These are phyloP conservation scores for Cucumis hystrix DNA, from an alignment of 306 rosid species.

Conservation along the genomic window DNA sequence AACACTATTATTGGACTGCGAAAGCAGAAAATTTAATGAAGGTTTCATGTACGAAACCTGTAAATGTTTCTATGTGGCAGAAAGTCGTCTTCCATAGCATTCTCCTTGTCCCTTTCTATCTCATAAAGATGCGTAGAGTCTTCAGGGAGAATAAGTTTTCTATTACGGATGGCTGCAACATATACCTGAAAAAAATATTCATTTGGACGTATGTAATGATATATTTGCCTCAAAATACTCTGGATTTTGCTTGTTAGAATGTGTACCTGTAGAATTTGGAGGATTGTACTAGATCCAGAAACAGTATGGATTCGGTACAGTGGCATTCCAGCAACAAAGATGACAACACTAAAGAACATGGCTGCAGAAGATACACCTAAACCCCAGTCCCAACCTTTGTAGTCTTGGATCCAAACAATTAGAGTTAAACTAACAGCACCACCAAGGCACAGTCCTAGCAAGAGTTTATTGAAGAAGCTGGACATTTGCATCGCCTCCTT, in stretches of 20 bases:
- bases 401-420: slow-evolving; percentile 59
- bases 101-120: slow-evolving; percentile 51
- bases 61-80: slow-evolving; percentile 53
- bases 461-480: slow-evolving; percentile 52
- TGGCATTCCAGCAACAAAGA: slow-evolving; percentile 58
- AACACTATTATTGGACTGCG: background rate
- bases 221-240: background rate
- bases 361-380: slow-evolving; percentile 51
- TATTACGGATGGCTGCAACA: slow-evolving; percentile 67
- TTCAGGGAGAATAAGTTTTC: slow-evolving; percentile 59
- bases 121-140: slow-evolving; percentile 56
- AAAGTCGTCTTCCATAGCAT: slow-evolving; percentile 39
- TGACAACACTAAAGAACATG: slow-evolving; percentile 24
- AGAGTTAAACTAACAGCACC: slow-evolving; percentile 58
- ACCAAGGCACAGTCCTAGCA: slow-evolving; percentile 55
- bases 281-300: slow-evolving; percentile 39
- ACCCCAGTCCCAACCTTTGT: slow-evolving; percentile 89
- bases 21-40: background rate
- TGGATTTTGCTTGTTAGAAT: background rate
- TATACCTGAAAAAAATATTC: slow-evolving; percentile 40
- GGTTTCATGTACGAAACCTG: slow-evolving; percentile 23
- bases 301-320: slow-evolving; percentile 45
- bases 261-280: slow-evolving; percentile 55
- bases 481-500: slow-evolving; percentile 62
- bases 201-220: background rate